These are phyloP conservation scores for Blastosporella zonata DNA, from an alignment of 1,284 basidiomycete species.

Conservation along the genomic window DNA sequence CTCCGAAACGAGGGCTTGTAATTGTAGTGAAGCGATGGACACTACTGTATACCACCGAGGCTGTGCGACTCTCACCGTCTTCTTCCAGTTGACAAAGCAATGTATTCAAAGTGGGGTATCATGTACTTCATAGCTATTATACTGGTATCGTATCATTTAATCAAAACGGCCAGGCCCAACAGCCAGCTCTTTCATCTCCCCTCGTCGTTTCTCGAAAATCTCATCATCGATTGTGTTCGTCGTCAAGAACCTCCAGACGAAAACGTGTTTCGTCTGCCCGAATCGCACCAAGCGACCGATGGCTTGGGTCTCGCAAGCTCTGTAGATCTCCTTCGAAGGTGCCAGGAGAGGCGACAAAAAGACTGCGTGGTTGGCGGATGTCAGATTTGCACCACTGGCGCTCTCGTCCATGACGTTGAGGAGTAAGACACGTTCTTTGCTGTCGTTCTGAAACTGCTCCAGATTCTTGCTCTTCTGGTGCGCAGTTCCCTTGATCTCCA, in stretches of 20 bases:
- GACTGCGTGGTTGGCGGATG: slow-evolving; percentile 91
- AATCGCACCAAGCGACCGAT: slow-evolving; percentile 86
- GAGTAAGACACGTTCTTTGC: slow-evolving; percentile 77
- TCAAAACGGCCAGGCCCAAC: slow-evolving; percentile 10
- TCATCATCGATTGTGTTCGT: slow-evolving; percentile 84
- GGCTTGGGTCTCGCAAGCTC: slow-evolving; percentile 86
- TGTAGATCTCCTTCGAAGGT: slow-evolving; percentile 75
- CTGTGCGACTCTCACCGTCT: neutral
- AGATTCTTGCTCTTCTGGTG: slow-evolving; percentile 76
- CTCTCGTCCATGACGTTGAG: slow-evolving; percentile 93
- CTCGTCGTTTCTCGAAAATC: slow-evolving; percentile 54
- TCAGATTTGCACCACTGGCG: slow-evolving; percentile 90
- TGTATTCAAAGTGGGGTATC: slow-evolving; percentile 1
- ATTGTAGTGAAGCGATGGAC: slow-evolving; percentile 10
- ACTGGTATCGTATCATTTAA: neutral
- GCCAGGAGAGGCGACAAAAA: slow-evolving; percentile 90
- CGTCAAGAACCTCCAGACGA: slow-evolving; percentile 80
- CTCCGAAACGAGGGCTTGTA: slow-evolving; percentile 7
- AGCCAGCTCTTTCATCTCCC: slow-evolving; percentile 22
- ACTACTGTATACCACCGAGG: slow-evolving; percentile 1
- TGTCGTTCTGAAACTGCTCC: slow-evolving; percentile 79
- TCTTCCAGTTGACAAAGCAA: neutral
- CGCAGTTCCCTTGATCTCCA: slow-evolving; percentile 82
- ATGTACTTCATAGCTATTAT: slow-evolving; percentile 6
- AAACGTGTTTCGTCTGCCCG: slow-evolving; percentile 79